These are phyloP conservation scores for Endotrypanum monterogeii DNA, from an alignment of 208 protist genomes.

Conservation along the genomic window DNA sequence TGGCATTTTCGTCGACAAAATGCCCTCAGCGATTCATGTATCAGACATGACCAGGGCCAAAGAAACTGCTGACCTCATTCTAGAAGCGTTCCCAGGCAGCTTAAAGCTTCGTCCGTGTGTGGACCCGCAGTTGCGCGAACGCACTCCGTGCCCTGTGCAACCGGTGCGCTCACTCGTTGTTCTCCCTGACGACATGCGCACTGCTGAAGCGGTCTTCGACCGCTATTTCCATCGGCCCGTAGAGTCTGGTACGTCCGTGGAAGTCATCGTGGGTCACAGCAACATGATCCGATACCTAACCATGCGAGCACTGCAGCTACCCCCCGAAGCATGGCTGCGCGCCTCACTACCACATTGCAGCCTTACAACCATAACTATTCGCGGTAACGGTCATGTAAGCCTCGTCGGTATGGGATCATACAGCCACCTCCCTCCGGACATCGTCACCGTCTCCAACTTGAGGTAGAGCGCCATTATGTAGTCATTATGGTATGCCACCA, in stretches of 20 bases:
- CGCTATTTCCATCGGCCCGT: constrained; percentile 73
- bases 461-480: constrained; percentile 20
- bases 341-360: constrained; percentile 71
- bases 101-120: constrained; percentile 30
- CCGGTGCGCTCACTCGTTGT: constrained; percentile 27
- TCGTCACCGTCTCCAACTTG: constrained; percentile 60
- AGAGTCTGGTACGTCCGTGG: constrained; percentile 31
- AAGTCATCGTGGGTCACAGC: constrained; percentile 81
- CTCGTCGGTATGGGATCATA: constrained; percentile 49
- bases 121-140: constrained; percentile 55
- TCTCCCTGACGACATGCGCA: constrained; percentile 40
- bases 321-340: constrained; percentile 82
- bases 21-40: constrained; percentile 46
- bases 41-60: constrained; percentile 68
- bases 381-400: constrained; percentile 51
- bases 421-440: constrained; percentile 55
- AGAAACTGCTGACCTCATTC: constrained; percentile 59
- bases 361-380: constrained; percentile 64
- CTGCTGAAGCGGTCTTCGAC: constrained; percentile 54
- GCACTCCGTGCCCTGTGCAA: constrained; percentile 64
- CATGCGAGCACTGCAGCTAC: constrained; percentile 81
- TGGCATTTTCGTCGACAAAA: constrained; percentile 34
- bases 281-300: constrained; percentile 91
- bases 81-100: constrained; percentile 37
- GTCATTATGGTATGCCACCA: too few relatives aligned